Conservation (phyloP, 106 monocot species). For the Hemerocallis citrina region DNA sequence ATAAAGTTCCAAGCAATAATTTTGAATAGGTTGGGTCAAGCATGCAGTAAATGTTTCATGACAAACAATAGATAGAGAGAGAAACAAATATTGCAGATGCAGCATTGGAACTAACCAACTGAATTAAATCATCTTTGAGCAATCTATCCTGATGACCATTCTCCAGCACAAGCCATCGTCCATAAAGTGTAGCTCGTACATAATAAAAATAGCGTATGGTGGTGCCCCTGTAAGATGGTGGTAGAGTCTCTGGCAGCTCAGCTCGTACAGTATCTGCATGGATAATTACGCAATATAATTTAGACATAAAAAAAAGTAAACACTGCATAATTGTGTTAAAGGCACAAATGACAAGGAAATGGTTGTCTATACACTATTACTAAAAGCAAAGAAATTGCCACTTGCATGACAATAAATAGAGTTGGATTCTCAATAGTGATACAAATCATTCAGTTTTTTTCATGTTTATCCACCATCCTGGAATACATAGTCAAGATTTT, state of each 20-base stretch:
- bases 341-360: too few relatives aligned
- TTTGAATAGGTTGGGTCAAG: too few relatives aligned
- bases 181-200: constrained; percentile 59
- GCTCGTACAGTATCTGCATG: constrained; percentile 68
- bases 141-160: constrained; percentile 43
- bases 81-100: too few relatives aligned
- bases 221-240: constrained; percentile 89
- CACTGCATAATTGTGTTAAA: neutral
- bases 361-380: too few relatives aligned
- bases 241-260: constrained; percentile 73
- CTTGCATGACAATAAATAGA: neutral
- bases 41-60: too few relatives aligned
- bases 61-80: too few relatives aligned
- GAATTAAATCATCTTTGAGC: constrained; percentile 33
- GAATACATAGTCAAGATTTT: too few relatives aligned
- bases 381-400: neutral
- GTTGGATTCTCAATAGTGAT: neutral
- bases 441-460: neutral
- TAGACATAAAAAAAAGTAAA: too few relatives aligned
- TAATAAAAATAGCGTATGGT: constrained; percentile 92
- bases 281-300: neutral
- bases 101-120: constrained; percentile 57
- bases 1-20: too few relatives aligned
- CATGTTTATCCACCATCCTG: neutral
- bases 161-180: constrained; percentile 63